Evolutionary conservation across 495 filamentous ascomycete species (phyloP).

Genomic region (Opeltia flavorubescens): DNA sequence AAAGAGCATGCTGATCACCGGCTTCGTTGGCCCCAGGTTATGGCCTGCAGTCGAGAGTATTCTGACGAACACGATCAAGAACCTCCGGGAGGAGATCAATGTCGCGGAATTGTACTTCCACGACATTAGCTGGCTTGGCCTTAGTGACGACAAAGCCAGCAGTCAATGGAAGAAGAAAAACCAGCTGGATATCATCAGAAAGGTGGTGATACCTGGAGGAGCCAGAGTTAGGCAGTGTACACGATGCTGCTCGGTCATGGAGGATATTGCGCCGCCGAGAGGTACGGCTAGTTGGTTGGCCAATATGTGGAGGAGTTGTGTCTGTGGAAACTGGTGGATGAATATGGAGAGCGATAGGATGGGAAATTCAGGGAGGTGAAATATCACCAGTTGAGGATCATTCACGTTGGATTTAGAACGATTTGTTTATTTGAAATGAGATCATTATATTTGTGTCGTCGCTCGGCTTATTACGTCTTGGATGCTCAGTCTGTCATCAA

Average conservation of each 20-base stretch:
- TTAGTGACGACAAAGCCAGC: slow-evolving; percentile 27
- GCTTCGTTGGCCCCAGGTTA: slow-evolving; percentile 30
- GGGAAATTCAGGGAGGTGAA: neutral
- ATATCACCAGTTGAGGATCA: too few species aligned
- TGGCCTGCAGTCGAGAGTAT: slow-evolving; percentile 28
- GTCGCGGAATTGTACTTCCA: slow-evolving; percentile 33
- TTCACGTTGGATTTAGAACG: too few species aligned
- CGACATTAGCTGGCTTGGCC: slow-evolving; percentile 36
- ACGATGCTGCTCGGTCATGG: slow-evolving; percentile 48
- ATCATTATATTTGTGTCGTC: too few species aligned
- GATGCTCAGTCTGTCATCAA: too few species aligned
- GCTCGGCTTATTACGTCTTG: too few species aligned
- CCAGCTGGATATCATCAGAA: slow-evolving; percentile 32
- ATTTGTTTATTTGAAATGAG: too few species aligned
- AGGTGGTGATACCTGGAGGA: slow-evolving; percentile 11
- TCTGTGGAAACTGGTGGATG: slow-evolving; percentile 17
- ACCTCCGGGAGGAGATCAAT: slow-evolving; percentile 30
- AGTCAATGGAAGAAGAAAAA: slow-evolving; percentile 23
- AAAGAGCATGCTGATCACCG: slow-evolving; percentile 33
- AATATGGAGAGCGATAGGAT: slow-evolving; percentile 3
- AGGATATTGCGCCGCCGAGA: slow-evolving; percentile 30
- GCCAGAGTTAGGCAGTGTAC: slow-evolving; percentile 35
- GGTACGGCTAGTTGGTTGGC: slow-evolving; percentile 2
- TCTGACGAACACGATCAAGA: slow-evolving; percentile 26
- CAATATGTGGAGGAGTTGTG: slow-evolving; percentile 9